Evolutionary conservation across 192 early-diverging fungal species (phyloP).

Genomic region (Coemansia sp.): DNA sequence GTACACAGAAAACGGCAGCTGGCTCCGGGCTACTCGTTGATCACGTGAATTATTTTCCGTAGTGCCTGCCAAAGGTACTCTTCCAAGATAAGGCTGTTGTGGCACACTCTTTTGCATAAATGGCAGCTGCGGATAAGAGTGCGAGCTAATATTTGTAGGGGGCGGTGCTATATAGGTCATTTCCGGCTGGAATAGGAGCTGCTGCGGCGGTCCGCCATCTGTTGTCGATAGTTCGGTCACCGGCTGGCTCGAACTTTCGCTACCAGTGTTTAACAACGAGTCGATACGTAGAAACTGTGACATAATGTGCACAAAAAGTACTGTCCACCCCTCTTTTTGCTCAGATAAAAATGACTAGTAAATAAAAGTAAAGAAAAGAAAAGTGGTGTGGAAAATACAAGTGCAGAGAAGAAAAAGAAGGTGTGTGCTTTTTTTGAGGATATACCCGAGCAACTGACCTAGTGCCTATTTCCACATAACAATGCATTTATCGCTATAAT

Average conservation of each 20-base stretch:
- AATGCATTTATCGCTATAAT: conserved; percentile 1
- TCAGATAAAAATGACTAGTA: conserved; percentile 9
- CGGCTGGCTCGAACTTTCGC: neutral
- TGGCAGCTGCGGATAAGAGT: neutral
- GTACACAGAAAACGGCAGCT: conserved; percentile 20
- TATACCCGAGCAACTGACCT: neutral
- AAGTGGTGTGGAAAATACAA: neutral
- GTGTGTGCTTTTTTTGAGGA: neutral
- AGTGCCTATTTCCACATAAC: conserved; percentile 5
- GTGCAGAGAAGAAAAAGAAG: neutral
- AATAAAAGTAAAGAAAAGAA: neutral
- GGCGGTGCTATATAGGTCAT: neutral
- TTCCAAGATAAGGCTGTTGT: neutral
- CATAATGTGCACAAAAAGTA: neutral
- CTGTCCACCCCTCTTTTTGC: too few species aligned
- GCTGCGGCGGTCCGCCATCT: neutral
- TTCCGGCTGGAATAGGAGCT: neutral
- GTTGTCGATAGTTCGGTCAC: neutral
- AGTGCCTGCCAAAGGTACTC: neutral
- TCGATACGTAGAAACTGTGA: conserved; percentile 27
- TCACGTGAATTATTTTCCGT: neutral
- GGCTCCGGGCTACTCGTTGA: conserved; percentile 2
- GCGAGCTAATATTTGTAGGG: neutral
- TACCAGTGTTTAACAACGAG: conserved; percentile 26
- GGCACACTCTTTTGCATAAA: conserved; percentile 13